These are phyloP conservation scores for Linnemannia exigua DNA, from an alignment of 192 early-diverging fungal genomes.

Conservation along the genomic window DNA sequence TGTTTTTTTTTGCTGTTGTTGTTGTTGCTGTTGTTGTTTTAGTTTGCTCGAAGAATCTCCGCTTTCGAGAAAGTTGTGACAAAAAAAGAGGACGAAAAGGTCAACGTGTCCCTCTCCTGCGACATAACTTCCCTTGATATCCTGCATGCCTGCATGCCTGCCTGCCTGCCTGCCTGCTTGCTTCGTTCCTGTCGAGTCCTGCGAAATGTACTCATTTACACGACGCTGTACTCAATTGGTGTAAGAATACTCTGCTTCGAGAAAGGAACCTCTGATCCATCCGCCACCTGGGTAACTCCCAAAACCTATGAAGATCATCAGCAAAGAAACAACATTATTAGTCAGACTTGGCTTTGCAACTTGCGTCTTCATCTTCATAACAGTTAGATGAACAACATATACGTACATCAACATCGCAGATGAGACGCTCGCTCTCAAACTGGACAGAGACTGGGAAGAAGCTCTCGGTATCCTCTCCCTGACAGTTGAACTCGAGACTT, in stretches of 20 bases:
- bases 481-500: constrained; percentile 86
- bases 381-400: background rate
- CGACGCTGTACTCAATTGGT: constrained; percentile 86
- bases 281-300: constrained; percentile 63
- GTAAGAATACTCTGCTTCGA: constrained; percentile 77
- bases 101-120: background rate
- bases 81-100: background rate
- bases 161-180: background rate
- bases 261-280: constrained; percentile 72
- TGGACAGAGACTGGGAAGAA: constrained; percentile 90
- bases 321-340: background rate
- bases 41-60: too few relatives aligned
- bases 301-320: constrained; percentile 29
- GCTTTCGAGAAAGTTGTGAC: background rate
- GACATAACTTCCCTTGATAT: background rate
- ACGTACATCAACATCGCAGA: constrained; percentile 80
- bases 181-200: too few relatives aligned
- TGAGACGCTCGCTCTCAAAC: constrained; percentile 75
- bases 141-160: background rate
- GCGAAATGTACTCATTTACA: constrained; percentile 57
- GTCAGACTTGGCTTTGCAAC: background rate
- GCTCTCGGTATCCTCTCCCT: constrained; percentile 76
- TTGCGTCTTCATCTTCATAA: background rate
- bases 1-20: too few relatives aligned
- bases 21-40: too few relatives aligned